These are phyloP conservation scores for Mycosphaerella sp. DNA, from an alignment of 2,329 filamentous ascomycete species.

Conservation along the genomic window DNA sequence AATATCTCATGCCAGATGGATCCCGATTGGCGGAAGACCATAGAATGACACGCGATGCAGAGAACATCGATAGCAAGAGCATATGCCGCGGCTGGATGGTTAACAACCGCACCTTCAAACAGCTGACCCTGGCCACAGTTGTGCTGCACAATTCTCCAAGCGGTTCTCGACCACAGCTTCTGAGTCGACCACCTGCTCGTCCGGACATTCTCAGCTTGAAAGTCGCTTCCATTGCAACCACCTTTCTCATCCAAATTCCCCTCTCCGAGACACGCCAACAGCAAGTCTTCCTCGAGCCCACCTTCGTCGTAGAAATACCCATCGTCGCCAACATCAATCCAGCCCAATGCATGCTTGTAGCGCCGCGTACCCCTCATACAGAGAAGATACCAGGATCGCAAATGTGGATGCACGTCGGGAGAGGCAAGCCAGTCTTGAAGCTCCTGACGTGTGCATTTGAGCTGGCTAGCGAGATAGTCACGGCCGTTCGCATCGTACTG, in stretches of 20 bases:
- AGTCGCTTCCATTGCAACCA: neutral
- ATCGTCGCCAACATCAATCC: constrained; percentile 19
- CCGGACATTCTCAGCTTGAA: constrained; percentile 4
- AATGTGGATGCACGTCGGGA: constrained; percentile 18
- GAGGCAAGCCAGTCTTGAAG: constrained; percentile 24
- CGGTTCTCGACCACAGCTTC: constrained; percentile 24
- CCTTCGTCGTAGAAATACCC: constrained; percentile 20
- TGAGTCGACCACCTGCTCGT: constrained; percentile 21
- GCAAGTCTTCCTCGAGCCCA: constrained; percentile 22
- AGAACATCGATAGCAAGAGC: constrained; percentile 24
- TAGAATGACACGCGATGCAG: constrained; percentile 25
- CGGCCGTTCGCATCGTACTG: constrained; percentile 24
- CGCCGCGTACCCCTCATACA: constrained; percentile 16
- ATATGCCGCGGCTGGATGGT: constrained; percentile 21
- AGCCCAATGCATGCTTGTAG: constrained; percentile 21
- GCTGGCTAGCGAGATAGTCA: constrained; percentile 19
- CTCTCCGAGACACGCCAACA: constrained; percentile 22
- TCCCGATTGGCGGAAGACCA: constrained; percentile 15
- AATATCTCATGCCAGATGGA: constrained; percentile 18
- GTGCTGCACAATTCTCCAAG: constrained; percentile 22
- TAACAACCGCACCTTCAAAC: constrained; percentile 13
- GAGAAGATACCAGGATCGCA: constrained; percentile 22
- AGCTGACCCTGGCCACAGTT: constrained; percentile 16
- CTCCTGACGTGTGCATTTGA: constrained; percentile 11
- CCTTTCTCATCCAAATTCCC: constrained; percentile 6